These are phyloP conservation scores for Scleroderma bovista DNA, from an alignment of 768 basidiomycete genomes.

Conservation along the genomic window DNA sequence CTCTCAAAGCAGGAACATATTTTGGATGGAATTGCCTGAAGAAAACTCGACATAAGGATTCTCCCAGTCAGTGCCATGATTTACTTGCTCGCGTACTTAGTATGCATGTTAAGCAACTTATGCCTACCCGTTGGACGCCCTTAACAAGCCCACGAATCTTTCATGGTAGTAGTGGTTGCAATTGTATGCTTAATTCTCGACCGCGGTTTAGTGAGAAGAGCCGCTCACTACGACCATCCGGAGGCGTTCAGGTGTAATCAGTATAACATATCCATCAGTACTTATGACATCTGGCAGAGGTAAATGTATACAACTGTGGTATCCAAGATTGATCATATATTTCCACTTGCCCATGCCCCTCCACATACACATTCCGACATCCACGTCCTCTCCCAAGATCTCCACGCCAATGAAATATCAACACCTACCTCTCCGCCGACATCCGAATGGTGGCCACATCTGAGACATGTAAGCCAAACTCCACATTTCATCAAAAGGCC, in stretches of 20 bases:
- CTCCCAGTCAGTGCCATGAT: slow-evolving; percentile 46
- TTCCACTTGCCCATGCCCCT: slow-evolving; percentile 47
- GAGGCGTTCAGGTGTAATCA: too few relatives aligned
- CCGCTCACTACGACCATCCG: too few relatives aligned
- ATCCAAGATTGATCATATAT: slow-evolving; percentile 1
- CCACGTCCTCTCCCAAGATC: slow-evolving; percentile 63
- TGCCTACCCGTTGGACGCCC: not conserved
- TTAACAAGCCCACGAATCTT: not conserved
- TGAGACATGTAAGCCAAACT: slow-evolving; percentile 44
- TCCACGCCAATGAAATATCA: slow-evolving; percentile 43
- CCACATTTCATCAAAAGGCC: slow-evolving; percentile 38
- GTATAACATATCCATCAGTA: too few relatives aligned
- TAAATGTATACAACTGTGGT: too few relatives aligned
- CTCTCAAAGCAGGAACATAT: slow-evolving; percentile 11
- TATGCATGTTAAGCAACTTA: slow-evolving; percentile 21
- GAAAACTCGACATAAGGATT: slow-evolving; percentile 44
- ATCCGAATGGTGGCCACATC: slow-evolving; percentile 59
- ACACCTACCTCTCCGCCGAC: slow-evolving; percentile 28
- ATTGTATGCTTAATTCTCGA: too few relatives aligned
- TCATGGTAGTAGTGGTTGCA: too few relatives aligned
- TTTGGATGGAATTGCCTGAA: slow-evolving; percentile 41
- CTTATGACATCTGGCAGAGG: too few relatives aligned
- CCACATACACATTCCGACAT: slow-evolving; percentile 61
- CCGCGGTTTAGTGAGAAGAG: too few relatives aligned
- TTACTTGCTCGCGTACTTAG: slow-evolving; percentile 50